A percentile compares a stretch with the other conserved stretches of the same genome.
Evolutionary conservation across 768 basidiomycete species (phyloP).

Genomic region (Mycena sanguinolenta): DNA sequence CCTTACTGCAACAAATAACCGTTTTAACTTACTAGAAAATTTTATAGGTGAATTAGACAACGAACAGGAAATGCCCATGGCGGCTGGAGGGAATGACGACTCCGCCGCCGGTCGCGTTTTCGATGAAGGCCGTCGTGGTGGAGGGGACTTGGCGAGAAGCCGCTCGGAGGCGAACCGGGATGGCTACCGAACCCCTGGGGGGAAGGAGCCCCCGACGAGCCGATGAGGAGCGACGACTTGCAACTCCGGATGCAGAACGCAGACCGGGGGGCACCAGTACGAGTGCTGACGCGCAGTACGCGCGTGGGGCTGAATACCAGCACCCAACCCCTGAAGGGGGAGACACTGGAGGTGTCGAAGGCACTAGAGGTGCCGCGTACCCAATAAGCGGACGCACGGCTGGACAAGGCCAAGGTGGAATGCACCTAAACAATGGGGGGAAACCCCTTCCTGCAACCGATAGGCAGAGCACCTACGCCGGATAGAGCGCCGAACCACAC

Average conservation of each 20-base stretch:
- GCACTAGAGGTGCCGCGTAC: neutral
- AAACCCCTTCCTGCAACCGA: neutral
- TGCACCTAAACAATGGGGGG: neutral
- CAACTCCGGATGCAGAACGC: constrained; percentile 15
- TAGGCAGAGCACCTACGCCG: too few species aligned
- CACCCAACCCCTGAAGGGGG: constrained; percentile 1
- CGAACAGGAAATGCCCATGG: too few species aligned
- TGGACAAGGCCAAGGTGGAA: neutral
- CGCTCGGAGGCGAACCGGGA: neutral
- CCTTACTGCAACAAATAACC: neutral
- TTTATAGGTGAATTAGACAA: neutral
- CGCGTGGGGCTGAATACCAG: neutral
- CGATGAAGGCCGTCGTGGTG: too few species aligned
- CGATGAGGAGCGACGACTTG: constrained; percentile 11
- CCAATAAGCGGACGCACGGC: neutral
- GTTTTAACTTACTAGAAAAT: constrained; percentile 3
- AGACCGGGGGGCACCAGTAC: neutral
- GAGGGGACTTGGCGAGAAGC: too few species aligned
- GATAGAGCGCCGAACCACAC: too few species aligned
- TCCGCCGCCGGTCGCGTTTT: too few species aligned
- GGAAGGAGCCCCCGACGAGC: neutral
- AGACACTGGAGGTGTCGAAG: too few species aligned
- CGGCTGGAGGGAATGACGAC: too few species aligned
- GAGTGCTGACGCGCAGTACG: constrained; percentile 3
- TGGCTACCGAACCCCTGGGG: neutral